Evolutionary conservation across 345 rosid species (phyloP).

Genomic region (Eucalyptus albens): DNA sequence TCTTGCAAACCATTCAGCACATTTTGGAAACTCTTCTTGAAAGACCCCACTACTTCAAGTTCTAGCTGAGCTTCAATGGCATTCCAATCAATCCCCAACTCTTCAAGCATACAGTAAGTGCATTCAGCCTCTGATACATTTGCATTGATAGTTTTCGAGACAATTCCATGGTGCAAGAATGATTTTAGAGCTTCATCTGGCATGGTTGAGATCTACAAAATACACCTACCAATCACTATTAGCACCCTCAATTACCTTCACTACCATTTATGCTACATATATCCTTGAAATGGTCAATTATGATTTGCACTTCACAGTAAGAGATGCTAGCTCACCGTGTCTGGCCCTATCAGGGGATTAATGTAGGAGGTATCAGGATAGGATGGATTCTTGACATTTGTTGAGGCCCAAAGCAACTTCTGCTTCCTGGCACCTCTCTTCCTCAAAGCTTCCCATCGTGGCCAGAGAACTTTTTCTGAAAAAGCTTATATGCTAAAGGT

Average conservation of each 20-base stretch:
- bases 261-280: background rate
- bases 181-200: background rate
- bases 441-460: background rate
- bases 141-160: background rate
- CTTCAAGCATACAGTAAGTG: background rate
- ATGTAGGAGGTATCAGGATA: background rate
- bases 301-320: background rate
- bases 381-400: background rate
- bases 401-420: background rate
- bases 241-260: background rate
- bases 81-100: background rate
- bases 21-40: background rate
- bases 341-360: background rate
- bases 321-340: background rate
- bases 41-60: background rate
- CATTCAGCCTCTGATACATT: background rate
- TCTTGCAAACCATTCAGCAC: background rate
- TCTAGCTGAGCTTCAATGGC: background rate
- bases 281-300: background rate
- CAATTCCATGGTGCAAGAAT: background rate
- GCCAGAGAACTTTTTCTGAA: background rate
- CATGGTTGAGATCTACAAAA: background rate
- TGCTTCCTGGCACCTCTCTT: background rate
- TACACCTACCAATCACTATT: background rate
- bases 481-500: background rate